Conservation (phyloP, 2,329 filamentous ascomycete species). For the Penicillium sp. region DNA sequence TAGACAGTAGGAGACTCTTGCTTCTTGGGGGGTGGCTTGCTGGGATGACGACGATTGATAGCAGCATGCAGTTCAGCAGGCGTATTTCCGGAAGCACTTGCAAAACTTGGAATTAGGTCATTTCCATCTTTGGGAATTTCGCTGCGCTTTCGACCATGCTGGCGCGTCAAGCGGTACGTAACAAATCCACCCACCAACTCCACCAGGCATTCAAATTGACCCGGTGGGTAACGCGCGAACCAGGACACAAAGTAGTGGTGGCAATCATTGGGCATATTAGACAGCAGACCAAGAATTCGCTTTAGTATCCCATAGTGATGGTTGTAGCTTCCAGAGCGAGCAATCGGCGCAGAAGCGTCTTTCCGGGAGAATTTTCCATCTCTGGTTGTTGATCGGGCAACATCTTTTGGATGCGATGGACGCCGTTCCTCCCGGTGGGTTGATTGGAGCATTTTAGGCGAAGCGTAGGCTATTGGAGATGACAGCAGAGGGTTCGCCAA, state of each 20-base stretch:
- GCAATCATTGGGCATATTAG: constrained; percentile 72
- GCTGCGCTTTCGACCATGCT: constrained; percentile 66
- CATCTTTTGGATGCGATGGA: constrained; percentile 30
- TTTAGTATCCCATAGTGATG: constrained; percentile 84
- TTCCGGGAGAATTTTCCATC: constrained; percentile 17
- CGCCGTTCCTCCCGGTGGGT: constrained; percentile 26
- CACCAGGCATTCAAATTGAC: constrained; percentile 70
- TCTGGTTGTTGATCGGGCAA: constrained; percentile 16
- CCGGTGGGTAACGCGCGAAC: constrained; percentile 70
- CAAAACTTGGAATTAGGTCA: constrained; percentile 69
- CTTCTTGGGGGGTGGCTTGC: constrained; percentile 58
- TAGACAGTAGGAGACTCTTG: constrained; percentile 60
- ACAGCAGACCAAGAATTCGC: constrained; percentile 75
- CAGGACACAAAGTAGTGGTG: constrained; percentile 76
- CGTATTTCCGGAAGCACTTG: constrained; percentile 61
- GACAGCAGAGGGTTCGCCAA: constrained; percentile 76
- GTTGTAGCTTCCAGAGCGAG: constrained; percentile 49
- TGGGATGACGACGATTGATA: constrained; percentile 53
- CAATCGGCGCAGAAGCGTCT: constrained; percentile 20
- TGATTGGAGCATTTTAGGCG: constrained; percentile 13
- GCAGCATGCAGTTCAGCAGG: constrained; percentile 75
- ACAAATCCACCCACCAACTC: constrained; percentile 77
- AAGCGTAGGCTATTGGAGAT: constrained; percentile 33
- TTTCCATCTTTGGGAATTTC: constrained; percentile 56
- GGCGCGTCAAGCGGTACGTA: constrained; percentile 73